phyloP scores from a whole-genome alignment of 2,329 filamentous ascomycete genomes.

The Botrytis pseudocinerea region DNA sequence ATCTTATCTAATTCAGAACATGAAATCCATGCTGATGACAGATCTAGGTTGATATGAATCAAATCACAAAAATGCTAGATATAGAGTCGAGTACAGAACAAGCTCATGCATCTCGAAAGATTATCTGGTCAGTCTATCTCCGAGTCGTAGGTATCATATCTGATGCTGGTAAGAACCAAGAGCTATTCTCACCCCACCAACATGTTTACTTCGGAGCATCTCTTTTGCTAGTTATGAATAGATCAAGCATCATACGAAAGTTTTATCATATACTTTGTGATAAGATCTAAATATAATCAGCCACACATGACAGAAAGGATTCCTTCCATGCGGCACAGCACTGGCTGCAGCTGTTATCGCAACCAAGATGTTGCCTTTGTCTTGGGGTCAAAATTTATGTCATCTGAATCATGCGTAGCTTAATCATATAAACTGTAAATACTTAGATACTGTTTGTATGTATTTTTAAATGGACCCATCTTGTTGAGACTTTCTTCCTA shows the following conservation, averaged over 20 bases:
- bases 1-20: background rate
- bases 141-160: background rate
- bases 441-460: background rate
- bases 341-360: constrained; percentile 5
- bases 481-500: background rate
- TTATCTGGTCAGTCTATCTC: background rate
- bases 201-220: background rate
- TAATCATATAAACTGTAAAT: background rate
- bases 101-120: background rate
- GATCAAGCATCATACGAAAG: background rate
- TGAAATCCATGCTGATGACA: background rate
- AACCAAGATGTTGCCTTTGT: background rate
- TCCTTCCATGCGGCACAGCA: constrained; percentile 7
- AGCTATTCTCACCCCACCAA: background rate
- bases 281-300: background rate
- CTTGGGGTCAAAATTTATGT: background rate
- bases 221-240: background rate
- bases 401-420: background rate
- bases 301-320: background rate
- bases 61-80: background rate
- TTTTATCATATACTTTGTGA: background rate
- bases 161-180: background rate
- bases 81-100: background rate
- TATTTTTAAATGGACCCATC: background rate
- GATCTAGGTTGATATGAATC: background rate